Evolutionary conservation across 2,329 filamentous ascomycete genomes (phyloP).

Genomic region (Pseudocercospora fijiensis): DNA sequence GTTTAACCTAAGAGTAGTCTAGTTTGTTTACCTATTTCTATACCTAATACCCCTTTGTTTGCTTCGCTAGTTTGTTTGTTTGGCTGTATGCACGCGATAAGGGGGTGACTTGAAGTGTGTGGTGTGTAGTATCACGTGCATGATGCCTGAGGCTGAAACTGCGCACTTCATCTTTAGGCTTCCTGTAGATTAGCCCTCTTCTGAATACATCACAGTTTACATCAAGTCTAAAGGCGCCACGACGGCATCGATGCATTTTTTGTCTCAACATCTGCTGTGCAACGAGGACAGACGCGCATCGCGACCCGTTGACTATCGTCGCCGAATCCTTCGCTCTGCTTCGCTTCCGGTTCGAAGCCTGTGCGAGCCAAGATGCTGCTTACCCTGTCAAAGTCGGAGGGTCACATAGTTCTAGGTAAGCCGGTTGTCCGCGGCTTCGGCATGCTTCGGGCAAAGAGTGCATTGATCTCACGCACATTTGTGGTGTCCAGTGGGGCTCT

Average conservation of each 20-base stretch:
- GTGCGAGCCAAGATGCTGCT: neutral
- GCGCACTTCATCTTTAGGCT: too few species aligned
- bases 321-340: neutral
- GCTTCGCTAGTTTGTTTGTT: too few species aligned
- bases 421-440: neutral
- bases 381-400: neutral
- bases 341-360: neutral
- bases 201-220: too few species aligned
- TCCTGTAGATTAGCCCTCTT: too few species aligned
- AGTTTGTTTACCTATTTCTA: too few species aligned
- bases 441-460: neutral
- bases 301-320: neutral
- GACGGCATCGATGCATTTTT: neutral
- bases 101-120: too few species aligned
- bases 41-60: too few species aligned
- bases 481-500: neutral
- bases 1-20: too few species aligned
- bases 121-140: too few species aligned
- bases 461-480: neutral
- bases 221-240: too few species aligned
- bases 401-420: neutral
- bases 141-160: too few species aligned
- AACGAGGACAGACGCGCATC: neutral
- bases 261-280: conserved; percentile 3
- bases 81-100: too few species aligned